phyloP scores from a whole-genome alignment of 164 flowering plant genomes.

The Stephania yunnanensis region DNA sequence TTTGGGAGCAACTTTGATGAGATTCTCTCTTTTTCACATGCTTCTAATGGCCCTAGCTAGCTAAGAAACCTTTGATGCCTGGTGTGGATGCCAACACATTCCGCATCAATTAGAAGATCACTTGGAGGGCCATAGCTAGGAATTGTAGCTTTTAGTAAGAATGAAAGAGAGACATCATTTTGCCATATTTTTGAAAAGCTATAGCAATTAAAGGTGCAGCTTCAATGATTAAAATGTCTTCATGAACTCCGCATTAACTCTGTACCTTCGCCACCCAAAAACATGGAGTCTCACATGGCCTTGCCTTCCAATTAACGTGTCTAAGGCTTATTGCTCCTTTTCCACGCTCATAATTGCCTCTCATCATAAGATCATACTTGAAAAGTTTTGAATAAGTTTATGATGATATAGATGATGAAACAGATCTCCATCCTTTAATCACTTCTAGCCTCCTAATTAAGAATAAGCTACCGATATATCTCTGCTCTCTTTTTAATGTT shows the following conservation, averaged over 20 bases:
- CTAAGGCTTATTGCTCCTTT: background rate
- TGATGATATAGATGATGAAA: background rate
- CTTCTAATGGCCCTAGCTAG: background rate
- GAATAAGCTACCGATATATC: too few relatives aligned
- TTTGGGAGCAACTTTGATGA: background rate
- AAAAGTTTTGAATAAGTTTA: background rate
- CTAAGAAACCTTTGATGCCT: background rate
- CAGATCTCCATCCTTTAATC: conserved; percentile 1
- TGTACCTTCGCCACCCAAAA: conserved; percentile 14
- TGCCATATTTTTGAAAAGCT: background rate
- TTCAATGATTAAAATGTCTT: background rate
- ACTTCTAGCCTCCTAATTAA: conserved; percentile 19
- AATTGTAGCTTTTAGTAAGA: conserved; percentile 2
- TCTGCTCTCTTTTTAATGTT: conserved; percentile 14
- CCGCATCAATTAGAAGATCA: background rate
- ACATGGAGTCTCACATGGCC: conserved; percentile 22
- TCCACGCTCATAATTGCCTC: conserved; percentile 9
- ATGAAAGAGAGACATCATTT: background rate
- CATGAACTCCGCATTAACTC: background rate
- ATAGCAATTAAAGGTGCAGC: background rate
- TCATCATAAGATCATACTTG: background rate
- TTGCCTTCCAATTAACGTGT: conserved; percentile 2
- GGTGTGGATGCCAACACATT: conserved; percentile 8
- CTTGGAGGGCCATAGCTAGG: background rate
- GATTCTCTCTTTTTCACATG: conserved; percentile 2